A percentile compares a stretch with the other conserved stretches of the same genome.
Evolutionary conservation across 176 grass and related monocot genomes (phyloP).

Genomic region (Oryza meyeriana): DNA sequence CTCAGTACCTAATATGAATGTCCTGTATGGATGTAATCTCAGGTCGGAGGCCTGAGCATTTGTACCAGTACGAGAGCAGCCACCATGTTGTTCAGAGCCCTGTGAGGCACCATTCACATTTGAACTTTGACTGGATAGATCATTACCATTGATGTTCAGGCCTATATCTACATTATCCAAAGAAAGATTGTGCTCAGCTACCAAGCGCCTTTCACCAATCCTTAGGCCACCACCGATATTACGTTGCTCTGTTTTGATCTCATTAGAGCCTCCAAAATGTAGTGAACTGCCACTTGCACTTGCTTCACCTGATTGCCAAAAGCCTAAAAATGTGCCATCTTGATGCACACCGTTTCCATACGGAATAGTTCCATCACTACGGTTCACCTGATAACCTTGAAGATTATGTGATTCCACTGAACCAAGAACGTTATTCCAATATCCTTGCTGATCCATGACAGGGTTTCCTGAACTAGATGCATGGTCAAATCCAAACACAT

Average conservation of each 20-base stretch:
- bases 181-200: slow-evolving; percentile 34
- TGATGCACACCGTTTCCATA: slow-evolving; percentile 39
- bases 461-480: slow-evolving; percentile 46
- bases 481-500: slow-evolving; percentile 51
- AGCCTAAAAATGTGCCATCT: slow-evolving; percentile 44
- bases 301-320: slow-evolving; percentile 57
- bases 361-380: slow-evolving; percentile 26
- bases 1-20: slow-evolving; percentile 37
- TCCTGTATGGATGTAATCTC: slow-evolving; percentile 49
- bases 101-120: slow-evolving; percentile 33
- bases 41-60: slow-evolving; percentile 31
- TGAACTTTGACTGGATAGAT: slow-evolving; percentile 39
- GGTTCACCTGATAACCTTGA: slow-evolving; percentile 39
- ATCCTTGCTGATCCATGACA: slow-evolving; percentile 57
- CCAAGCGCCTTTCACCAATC: slow-evolving; percentile 47
- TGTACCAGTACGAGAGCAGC: slow-evolving; percentile 8
- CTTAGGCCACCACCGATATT: slow-evolving; percentile 36
- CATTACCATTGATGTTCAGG: slow-evolving; percentile 27
- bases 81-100: slow-evolving; percentile 28
- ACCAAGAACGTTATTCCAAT: slow-evolving; percentile 52
- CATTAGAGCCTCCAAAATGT: slow-evolving; percentile 34
- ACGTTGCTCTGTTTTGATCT: slow-evolving; percentile 47
- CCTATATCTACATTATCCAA: slow-evolving; percentile 47
- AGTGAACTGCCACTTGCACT: slow-evolving; percentile 43
- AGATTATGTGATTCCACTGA: slow-evolving; percentile 52